Conservation (phyloP, 2,329 filamentous ascomycete species). For the Xylariaceae sp. region DNA sequence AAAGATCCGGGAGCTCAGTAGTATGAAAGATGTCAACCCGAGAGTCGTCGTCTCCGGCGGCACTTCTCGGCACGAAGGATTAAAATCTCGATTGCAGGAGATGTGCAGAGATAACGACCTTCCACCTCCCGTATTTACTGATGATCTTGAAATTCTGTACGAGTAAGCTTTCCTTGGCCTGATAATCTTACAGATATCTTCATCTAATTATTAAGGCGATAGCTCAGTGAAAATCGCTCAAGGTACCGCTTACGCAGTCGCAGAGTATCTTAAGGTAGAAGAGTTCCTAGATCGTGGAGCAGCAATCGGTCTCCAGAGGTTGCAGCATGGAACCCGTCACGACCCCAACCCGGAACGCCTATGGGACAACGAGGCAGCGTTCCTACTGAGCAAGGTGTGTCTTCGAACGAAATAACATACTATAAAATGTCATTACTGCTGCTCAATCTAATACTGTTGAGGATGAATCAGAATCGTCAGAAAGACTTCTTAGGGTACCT, state of each 20-base stretch:
- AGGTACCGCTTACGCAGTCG: conserved; percentile 13
- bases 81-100: background rate
- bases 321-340: background rate
- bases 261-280: conserved; percentile 4
- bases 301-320: conserved; percentile 9
- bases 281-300: conserved; percentile 14
- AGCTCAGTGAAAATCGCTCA: conserved; percentile 16
- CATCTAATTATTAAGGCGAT: background rate
- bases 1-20: conserved; percentile 1
- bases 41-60: conserved; percentile 12
- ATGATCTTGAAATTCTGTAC: background rate
- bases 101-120: conserved; percentile 1
- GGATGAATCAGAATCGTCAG: no score
- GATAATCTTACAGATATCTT: background rate
- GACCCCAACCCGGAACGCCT: background rate
- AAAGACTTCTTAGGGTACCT: background rate
- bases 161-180: background rate
- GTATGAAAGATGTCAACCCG: background rate
- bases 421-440: no score
- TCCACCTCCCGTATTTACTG: conserved; percentile 3
- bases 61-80: conserved; percentile 2
- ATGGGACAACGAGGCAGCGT: no score
- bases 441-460: no score
- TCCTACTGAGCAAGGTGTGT: no score
- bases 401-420: background rate